Percentiles rank a stretch among this genome's conserved stretches.
Conservation (phyloP, 139 green algal genomes). For the Chara braunii region DNA sequence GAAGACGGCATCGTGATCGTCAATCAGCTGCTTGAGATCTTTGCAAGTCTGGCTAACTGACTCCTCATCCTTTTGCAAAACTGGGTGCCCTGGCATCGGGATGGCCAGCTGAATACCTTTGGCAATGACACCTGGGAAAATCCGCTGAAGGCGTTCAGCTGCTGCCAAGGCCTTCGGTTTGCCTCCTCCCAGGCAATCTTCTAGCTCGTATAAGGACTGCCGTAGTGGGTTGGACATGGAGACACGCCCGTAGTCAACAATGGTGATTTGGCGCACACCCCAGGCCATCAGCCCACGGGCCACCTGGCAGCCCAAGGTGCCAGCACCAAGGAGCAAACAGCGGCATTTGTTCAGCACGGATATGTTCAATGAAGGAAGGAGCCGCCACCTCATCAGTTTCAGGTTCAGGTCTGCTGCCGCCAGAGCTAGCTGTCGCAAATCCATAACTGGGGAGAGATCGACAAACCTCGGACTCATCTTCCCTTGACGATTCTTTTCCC, state of each 20-base stretch:
- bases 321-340: conserved; percentile 84
- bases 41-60: conserved; percentile 19
- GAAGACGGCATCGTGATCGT: conserved; percentile 76
- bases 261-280: conserved; percentile 76
- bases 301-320: conserved; percentile 80
- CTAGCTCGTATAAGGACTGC: conserved; percentile 69
- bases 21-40: conserved; percentile 54
- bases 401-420: conserved; percentile 88
- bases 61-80: background rate
- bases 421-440: conserved; percentile 46
- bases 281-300: conserved; percentile 76
- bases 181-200: conserved; percentile 81
- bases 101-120: conserved; percentile 16
- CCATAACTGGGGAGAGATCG: conserved; percentile 63
- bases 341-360: conserved; percentile 45
- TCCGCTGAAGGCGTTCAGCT: conserved; percentile 56
- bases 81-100: conserved; percentile 34
- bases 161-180: conserved; percentile 77
- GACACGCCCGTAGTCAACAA: conserved; percentile 63
- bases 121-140: conserved; percentile 42
- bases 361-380: conserved; percentile 60
- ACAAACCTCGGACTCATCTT: conserved; percentile 49
- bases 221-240: conserved; percentile 30
- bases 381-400: conserved; percentile 90
- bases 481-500: conserved; percentile 62